Percentiles rank a stretch among this genome's conserved stretches.
These are phyloP conservation scores for Mycena maculata DNA, from an alignment of 768 basidiomycete species.

Conservation along the genomic window DNA sequence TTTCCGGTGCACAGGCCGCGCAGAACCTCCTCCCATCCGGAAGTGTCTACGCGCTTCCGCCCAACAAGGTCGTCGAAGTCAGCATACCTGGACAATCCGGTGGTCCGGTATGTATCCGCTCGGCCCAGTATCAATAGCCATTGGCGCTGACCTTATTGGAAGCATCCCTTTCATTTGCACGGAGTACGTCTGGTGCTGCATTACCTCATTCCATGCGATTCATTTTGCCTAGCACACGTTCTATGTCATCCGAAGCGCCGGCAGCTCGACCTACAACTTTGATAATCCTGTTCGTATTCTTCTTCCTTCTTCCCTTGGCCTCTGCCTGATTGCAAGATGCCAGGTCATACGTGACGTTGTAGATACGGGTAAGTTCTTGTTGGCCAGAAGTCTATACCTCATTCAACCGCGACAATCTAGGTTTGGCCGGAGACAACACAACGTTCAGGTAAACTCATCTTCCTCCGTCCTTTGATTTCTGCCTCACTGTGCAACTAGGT, in stretches of 20 bases:
- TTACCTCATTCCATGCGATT: not conserved
- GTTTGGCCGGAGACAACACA: not conserved
- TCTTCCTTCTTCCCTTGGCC: not conserved
- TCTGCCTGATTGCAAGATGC: not conserved
- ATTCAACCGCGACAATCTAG: not conserved
- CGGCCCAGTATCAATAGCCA: no score
- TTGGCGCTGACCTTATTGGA: not conserved
- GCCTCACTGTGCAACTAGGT: conserved; percentile 37
- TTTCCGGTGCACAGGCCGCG: conserved; percentile 53
- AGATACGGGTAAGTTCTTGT: conserved; percentile 43
- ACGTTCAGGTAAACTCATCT: not conserved
- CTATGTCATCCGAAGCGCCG: conserved; percentile 51
- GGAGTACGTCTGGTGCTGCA: conserved; percentile 32
- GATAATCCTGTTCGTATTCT: conserved; percentile 52
- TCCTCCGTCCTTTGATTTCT: not conserved
- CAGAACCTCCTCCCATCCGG: conserved; percentile 53
- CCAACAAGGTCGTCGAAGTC: conserved; percentile 54
- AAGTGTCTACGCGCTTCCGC: conserved; percentile 50
- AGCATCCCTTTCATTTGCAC: conserved; percentile 48
- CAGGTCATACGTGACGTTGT: conserved; percentile 58
- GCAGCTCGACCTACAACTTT: conserved; percentile 48
- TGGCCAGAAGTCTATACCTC: not conserved
- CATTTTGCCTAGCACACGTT: conserved; percentile 46
- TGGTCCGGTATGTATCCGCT: conserved; percentile 40
- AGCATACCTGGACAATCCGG: conserved; percentile 49